Percentiles rank a stretch among this genome's conserved stretches.
These are phyloP conservation scores for Acanthamoeba lenticulata DNA, from an alignment of 208 protist genomes.

Conservation along the genomic window DNA sequence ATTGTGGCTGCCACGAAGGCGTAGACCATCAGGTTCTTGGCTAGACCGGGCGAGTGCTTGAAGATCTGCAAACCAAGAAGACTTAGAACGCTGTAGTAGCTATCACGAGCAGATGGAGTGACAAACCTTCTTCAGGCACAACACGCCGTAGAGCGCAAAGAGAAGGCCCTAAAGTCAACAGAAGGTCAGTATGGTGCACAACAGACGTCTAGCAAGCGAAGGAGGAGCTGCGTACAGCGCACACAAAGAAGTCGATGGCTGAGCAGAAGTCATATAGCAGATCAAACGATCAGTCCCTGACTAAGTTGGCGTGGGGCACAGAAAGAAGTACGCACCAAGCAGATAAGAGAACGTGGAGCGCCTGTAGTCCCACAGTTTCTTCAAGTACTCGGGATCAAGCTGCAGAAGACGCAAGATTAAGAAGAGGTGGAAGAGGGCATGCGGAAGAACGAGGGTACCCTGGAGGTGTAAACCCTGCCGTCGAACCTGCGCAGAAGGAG, in stretches of 20 bases:
- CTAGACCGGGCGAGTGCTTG: slow-evolving; percentile 17
- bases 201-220: neutral
- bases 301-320: no score
- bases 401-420: neutral
- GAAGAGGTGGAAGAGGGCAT: neutral
- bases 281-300: no score
- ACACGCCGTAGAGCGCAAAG: slow-evolving; percentile 29
- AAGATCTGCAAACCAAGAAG: slow-evolving; percentile 61
- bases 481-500: neutral
- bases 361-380: slow-evolving; percentile 11
- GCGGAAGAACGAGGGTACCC: neutral
- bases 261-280: neutral
- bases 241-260: slow-evolving; percentile 60
- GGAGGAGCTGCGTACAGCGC: neutral
- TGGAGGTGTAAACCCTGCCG: neutral
- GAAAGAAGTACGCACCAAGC: neutral
- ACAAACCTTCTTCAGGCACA: slow-evolving; percentile 37
- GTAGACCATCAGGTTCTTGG: slow-evolving; percentile 60
- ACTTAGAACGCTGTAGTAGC: no score
- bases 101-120: neutral
- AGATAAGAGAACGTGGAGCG: slow-evolving; percentile 27
- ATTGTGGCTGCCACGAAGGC: slow-evolving; percentile 22
- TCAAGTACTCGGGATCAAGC: neutral
- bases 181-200: neutral
- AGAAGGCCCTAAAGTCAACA: slow-evolving; percentile 1